Base-by-base conservation (phyloP, 2,329 filamentous ascomycete species). In the Sporothrix luriei region DNA sequence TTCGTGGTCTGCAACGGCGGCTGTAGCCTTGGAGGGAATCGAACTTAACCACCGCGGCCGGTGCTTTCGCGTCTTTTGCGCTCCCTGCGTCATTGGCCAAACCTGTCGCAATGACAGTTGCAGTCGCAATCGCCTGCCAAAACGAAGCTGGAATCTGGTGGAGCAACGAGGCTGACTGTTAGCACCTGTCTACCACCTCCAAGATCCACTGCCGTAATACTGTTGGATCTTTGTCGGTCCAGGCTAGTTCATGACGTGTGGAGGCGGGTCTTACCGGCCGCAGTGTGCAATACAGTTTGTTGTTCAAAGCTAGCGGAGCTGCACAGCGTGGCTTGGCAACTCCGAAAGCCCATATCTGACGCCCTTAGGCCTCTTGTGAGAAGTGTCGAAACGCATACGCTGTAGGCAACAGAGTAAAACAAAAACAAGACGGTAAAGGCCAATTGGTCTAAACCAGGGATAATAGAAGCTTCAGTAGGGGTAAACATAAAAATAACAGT, bases 71-170 rank as follows among this genome's bases (percentile, higher is more conserved):
- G 38, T 33, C 14, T 29, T 69, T 46, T 51, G 54, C 52, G 29
- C 51, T 21, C 52, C 59, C 49, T 69, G 52, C 54, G 57, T 55
- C 51, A 68, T 67, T 67, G 64, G 52, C 65, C n/a, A 21, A 29
- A 33, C 19, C 55, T 10, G 55, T 59, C 55, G 7, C 33, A n/a
- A 16, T 57, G 29, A 19, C 9, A 14, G 38, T 38, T 43, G 40
- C 61, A 14, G 38, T 38, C 14, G 40, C 61, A 19, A 52, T 48
- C 46, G 16, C 62, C 54, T 26, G 59, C 52, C 52, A 59, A 26
- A 21, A 26, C 19, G 26, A 16, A 21, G 33, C 49, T 43, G 46
- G n/a, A 48, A 16, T 49, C 55, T 43, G 33, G 33, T 62, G 5
- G 13, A 64, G 19, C 46, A 52, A 38, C 46, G 29, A 66, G 62